phyloP scores from a whole-genome alignment of 129 eudicot species.

The Helianthus tuberosus region DNA sequence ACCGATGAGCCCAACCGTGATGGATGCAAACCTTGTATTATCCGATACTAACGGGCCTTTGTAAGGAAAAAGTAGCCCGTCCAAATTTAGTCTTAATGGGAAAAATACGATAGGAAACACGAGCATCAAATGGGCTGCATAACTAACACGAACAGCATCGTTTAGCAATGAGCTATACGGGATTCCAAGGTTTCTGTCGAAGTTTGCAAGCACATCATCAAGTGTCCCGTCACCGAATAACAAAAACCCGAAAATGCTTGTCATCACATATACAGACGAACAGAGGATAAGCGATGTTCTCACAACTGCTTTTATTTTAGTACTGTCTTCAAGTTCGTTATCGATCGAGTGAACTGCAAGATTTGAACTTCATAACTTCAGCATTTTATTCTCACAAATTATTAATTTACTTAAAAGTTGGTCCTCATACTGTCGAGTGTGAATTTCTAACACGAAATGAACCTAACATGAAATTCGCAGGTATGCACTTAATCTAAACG shows the following conservation, averaged over 20 bases:
- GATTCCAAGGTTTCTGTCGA: slow-evolving; percentile 76
- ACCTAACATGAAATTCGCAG: too few relatives aligned
- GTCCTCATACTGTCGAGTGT: too few relatives aligned
- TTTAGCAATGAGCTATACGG: slow-evolving; percentile 76
- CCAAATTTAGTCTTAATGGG: slow-evolving; percentile 76
- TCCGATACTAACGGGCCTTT: slow-evolving; percentile 62
- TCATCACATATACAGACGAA: slow-evolving; percentile 76
- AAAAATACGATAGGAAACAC: slow-evolving; percentile 91
- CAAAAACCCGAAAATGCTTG: slow-evolving; percentile 86
- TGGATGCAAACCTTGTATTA: slow-evolving; percentile 62
- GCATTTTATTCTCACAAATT: not conserved
- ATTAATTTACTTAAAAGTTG: not conserved
- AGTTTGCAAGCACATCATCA: slow-evolving; percentile 93
- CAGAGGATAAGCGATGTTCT: slow-evolving; percentile 75
- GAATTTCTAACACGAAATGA: too few relatives aligned
- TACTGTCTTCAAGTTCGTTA: slow-evolving; percentile 80
- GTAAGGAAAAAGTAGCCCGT: slow-evolving; percentile 71
- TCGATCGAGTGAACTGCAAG: slow-evolving; percentile 88
- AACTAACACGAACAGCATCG: slow-evolving; percentile 91
- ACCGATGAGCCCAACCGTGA: slow-evolving; percentile 60
- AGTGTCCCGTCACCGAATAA: slow-evolving; percentile 82
- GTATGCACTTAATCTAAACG: too few relatives aligned
- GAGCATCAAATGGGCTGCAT: slow-evolving; percentile 92
- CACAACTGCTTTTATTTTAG: slow-evolving; percentile 67
- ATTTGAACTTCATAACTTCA: slow-evolving; percentile 12